Conservation (phyloP, 305 asterid genomes). For the Petunia hybrid region DNA sequence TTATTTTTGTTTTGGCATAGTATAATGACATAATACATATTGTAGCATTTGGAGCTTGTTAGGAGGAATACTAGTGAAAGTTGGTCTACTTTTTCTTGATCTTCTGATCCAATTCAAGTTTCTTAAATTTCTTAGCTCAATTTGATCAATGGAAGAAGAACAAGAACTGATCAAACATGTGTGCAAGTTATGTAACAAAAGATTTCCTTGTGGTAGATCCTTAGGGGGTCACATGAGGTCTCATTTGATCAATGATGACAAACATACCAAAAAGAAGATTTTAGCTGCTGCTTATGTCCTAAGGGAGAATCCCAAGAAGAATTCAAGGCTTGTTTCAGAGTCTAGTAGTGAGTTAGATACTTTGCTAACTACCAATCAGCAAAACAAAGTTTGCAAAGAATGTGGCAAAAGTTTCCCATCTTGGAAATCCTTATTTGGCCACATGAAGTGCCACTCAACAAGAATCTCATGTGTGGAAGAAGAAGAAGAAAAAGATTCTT, state of each 20-base stretch:
- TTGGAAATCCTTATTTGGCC: conserved; percentile 83
- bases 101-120: conserved; percentile 24
- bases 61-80: background rate
- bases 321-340: conserved; percentile 35
- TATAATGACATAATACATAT: background rate
- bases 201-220: conserved; percentile 82
- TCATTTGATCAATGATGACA: conserved; percentile 60
- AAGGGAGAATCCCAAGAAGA: conserved; percentile 50
- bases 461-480: conserved; percentile 32
- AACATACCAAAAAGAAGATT: conserved; percentile 47
- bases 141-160: conserved; percentile 53
- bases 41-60: background rate
- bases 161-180: conserved; percentile 48
- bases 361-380: conserved; percentile 33
- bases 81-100: background rate
- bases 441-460: conserved; percentile 74
- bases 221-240: conserved; percentile 86
- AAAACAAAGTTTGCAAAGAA: conserved; percentile 58
- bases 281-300: conserved; percentile 27
- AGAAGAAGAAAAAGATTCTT: conserved; percentile 48
- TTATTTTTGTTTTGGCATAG: background rate
- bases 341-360: conserved; percentile 37
- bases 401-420: conserved; percentile 69
- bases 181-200: conserved; percentile 71
- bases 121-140: too few relatives aligned